Conservation (phyloP, 495 filamentous ascomycete species). For the Penicillium pancosmium region DNA sequence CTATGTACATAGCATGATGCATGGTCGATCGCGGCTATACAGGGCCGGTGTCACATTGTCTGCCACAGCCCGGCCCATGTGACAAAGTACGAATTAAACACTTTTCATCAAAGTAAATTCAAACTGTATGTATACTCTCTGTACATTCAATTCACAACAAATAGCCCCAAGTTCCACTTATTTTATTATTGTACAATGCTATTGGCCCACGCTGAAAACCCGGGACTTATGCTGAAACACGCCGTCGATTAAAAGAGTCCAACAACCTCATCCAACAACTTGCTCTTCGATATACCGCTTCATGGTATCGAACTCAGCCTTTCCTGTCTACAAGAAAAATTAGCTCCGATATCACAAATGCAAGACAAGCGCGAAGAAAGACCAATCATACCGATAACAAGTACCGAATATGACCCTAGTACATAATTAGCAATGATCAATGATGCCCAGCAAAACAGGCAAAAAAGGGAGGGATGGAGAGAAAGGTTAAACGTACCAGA, state of each 20-base stretch:
- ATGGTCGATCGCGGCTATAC: too few species aligned
- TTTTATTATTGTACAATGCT: too few species aligned
- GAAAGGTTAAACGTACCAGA: conserved; percentile 50
- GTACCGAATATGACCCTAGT: conserved; percentile 59
- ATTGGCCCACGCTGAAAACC: too few species aligned
- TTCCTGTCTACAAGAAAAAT: conserved; percentile 47
- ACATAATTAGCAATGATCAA: conserved; percentile 17
- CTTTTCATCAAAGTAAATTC: too few species aligned
- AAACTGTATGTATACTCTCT: too few species aligned
- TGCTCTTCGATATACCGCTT: conserved; percentile 56
- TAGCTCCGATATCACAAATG: not conserved
- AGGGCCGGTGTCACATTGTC: too few species aligned
- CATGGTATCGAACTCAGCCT: conserved; percentile 64
- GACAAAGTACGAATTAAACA: too few species aligned
- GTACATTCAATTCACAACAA: too few species aligned
- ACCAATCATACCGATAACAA: conserved; percentile 51
- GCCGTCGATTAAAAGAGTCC: not conserved
- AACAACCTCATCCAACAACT: conserved; percentile 25
- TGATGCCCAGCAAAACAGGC: not conserved
- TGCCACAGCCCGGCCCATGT: too few species aligned
- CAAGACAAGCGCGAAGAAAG: not conserved
- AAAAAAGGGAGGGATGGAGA: not conserved
- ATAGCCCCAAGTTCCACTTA: too few species aligned
- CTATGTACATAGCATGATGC: too few species aligned
- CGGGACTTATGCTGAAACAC: not conserved